phyloP scores from a whole-genome alignment of 106 monocot species.

The Ottelia alismoides region DNA sequence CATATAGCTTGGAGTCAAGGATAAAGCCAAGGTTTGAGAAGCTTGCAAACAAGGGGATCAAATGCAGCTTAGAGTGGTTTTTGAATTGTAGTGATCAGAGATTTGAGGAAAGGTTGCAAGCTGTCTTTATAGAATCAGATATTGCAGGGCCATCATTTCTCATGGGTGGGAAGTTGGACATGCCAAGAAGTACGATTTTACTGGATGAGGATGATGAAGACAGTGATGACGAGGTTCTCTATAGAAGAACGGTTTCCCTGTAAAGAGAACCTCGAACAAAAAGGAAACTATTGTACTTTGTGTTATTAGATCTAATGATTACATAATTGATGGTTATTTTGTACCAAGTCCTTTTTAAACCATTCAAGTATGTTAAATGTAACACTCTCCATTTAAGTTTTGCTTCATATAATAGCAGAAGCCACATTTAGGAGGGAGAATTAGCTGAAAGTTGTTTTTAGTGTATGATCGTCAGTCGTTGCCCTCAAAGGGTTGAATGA shows the following conservation, averaged over 20 bases:
- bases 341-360: too few species aligned
- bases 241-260: constrained; percentile 28
- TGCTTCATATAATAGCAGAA: too few species aligned
- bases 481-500: too few species aligned
- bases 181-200: constrained; percentile 14
- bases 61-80: constrained; percentile 27
- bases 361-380: too few species aligned
- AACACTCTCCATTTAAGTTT: too few species aligned
- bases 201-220: constrained; percentile 22
- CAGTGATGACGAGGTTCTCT: constrained; percentile 29
- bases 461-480: too few species aligned
- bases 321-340: too few species aligned
- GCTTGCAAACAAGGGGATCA: constrained; percentile 29
- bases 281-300: too few species aligned
- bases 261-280: too few species aligned
- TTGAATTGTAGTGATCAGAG: constrained; percentile 37
- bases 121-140: constrained; percentile 28
- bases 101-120: constrained; percentile 37
- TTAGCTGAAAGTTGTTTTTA: too few species aligned
- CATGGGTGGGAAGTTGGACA: constrained; percentile 34
- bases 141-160: constrained; percentile 17
- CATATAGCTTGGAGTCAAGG: constrained; percentile 33
- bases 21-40: constrained; percentile 26
- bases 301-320: too few species aligned
- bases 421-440: too few species aligned